phyloP scores from a whole-genome alignment of 2,329 filamentous ascomycete genomes.

The Penicillium sp. region DNA sequence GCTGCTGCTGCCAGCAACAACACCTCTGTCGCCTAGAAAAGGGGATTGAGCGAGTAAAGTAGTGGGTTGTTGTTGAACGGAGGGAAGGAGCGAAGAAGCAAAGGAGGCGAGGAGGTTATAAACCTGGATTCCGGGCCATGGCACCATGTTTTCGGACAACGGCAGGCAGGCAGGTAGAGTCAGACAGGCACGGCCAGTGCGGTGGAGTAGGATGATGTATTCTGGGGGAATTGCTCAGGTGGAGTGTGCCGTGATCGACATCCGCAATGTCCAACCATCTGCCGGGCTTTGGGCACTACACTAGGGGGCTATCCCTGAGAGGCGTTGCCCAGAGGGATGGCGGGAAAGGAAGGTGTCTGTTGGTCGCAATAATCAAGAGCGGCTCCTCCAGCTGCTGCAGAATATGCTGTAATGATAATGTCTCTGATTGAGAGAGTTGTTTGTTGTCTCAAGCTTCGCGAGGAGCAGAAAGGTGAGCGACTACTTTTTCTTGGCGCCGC shows the following conservation, averaged over 20 bases:
- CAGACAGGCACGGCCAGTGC: not conserved
- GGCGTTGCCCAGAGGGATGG: not conserved
- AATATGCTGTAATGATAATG: not conserved
- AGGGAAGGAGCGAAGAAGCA: not conserved
- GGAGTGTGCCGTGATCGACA: conserved; percentile 11
- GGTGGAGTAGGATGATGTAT: conserved; percentile 16
- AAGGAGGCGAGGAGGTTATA: conserved; percentile 13
- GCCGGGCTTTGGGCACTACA: not conserved
- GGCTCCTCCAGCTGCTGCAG: not conserved
- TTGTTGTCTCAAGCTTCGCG: not conserved
- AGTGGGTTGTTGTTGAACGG: not conserved
- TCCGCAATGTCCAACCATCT: conserved; percentile 2
- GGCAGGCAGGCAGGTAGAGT: not conserved
- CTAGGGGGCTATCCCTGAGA: not conserved
- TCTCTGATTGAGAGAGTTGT: not conserved
- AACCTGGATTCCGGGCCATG: conserved; percentile 7
- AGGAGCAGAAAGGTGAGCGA: too few relatives aligned
- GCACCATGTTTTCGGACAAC: conserved; percentile 6
- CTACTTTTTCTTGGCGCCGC: not conserved
- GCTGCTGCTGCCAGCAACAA: too few relatives aligned
- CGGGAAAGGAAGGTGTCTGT: not conserved
- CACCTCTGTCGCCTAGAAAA: not conserved
- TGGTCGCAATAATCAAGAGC: not conserved
- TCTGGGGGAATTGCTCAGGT: not conserved
- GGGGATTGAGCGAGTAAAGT: not conserved